These are phyloP conservation scores for Mycena amicta DNA, from an alignment of 768 basidiomycete genomes.

Conservation along the genomic window DNA sequence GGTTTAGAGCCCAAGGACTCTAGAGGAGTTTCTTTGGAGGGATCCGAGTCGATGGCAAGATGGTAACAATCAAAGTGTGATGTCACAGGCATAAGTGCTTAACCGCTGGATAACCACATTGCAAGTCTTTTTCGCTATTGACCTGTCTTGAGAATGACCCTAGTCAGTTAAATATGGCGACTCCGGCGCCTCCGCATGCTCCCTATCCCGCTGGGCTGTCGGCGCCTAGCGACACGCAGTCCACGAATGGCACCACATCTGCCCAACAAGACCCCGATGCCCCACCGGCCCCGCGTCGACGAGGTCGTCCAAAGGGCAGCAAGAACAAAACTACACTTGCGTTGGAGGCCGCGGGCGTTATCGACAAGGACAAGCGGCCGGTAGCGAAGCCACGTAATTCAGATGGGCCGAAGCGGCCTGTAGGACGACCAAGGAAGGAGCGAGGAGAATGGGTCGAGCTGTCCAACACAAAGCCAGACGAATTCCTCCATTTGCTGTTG, in stretches of 20 bases:
- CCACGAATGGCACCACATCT: not conserved
- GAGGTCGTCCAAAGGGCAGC: slow-evolving; percentile 20
- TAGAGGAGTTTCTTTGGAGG: too few relatives aligned
- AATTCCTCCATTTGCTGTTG: slow-evolving; percentile 60
- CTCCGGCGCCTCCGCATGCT: not conserved
- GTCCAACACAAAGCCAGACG: slow-evolving; percentile 54
- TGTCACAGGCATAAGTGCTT: too few relatives aligned
- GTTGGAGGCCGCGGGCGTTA: not conserved
- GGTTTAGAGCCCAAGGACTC: too few relatives aligned
- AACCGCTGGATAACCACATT: not conserved
- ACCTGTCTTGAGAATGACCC: not conserved
- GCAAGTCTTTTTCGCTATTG: not conserved
- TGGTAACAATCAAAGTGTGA: too few relatives aligned
- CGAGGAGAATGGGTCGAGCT: slow-evolving; percentile 69
- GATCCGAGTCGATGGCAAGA: too few relatives aligned
- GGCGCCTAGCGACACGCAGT: not conserved
- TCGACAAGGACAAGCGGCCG: slow-evolving; percentile 56
- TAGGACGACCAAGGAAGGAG: slow-evolving; percentile 78
- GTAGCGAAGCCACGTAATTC: slow-evolving; percentile 47
- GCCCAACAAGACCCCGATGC: not conserved
- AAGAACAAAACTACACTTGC: slow-evolving; percentile 21
- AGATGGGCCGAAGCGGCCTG: slow-evolving; percentile 63
- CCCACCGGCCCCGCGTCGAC: slow-evolving; percentile 3
- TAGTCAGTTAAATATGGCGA: not conserved
- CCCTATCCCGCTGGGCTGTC: not conserved